phyloP scores from a whole-genome alignment of 1,284 basidiomycete genomes.

The Cryptococcus amylolentus region DNA sequence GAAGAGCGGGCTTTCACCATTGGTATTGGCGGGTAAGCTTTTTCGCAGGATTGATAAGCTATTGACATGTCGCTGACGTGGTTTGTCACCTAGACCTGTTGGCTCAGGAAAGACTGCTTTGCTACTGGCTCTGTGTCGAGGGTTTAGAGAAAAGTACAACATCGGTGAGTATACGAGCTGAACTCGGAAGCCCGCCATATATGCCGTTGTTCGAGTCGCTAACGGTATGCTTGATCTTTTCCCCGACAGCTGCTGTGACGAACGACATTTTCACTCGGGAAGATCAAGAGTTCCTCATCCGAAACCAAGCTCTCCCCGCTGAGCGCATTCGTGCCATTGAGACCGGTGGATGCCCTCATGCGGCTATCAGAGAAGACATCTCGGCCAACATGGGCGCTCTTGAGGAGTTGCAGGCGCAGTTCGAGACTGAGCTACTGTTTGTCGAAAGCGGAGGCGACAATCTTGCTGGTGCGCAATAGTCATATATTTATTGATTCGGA shows the following conservation, averaged over 20 bases:
- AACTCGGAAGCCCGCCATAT: background rate
- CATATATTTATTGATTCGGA: background rate
- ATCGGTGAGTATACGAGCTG: conserved; percentile 63
- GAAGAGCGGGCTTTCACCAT: conserved; percentile 92
- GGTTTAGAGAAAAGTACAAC: conserved; percentile 77
- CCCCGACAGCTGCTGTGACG: conserved; percentile 74
- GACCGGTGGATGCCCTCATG: conserved; percentile 91
- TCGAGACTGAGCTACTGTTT: conserved; percentile 70
- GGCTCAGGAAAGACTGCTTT: conserved; percentile 97
- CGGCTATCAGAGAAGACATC: conserved; percentile 95
- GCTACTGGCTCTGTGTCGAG: conserved; percentile 85
- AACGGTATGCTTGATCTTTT: background rate
- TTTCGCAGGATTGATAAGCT: background rate
- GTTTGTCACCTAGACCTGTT: conserved; percentile 63
- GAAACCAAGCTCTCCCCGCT: conserved; percentile 78
- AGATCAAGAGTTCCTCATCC: conserved; percentile 95
- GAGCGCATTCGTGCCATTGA: conserved; percentile 93
- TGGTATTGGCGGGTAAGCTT: conserved; percentile 85
- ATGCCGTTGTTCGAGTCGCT: background rate
- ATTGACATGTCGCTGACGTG: background rate
- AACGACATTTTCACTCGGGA: conserved; percentile 98
- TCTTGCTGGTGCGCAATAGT: conserved; percentile 14
- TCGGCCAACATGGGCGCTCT: conserved; percentile 79
- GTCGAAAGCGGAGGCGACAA: conserved; percentile 60
- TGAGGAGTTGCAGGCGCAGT: conserved; percentile 20